A percentile compares a stretch with the other conserved stretches of the same genome.
phyloP scores from a whole-genome alignment of 1,139 yeast genomes.

The Zygosaccharomyces pseudobailii region DNA sequence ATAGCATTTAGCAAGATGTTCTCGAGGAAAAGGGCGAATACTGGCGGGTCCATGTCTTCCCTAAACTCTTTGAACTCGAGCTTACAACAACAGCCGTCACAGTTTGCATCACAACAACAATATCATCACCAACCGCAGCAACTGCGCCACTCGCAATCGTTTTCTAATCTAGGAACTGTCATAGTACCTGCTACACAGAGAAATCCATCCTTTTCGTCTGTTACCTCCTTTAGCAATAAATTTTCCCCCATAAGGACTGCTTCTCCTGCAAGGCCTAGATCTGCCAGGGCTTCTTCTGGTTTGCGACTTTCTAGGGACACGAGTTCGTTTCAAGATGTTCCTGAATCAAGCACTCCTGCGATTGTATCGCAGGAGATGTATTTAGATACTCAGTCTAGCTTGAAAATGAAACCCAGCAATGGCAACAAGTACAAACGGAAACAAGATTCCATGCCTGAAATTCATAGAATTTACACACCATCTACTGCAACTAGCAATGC shows the following conservation, averaged over 20 bases:
- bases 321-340: slow-evolving; percentile 7
- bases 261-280: slow-evolving; percentile 32
- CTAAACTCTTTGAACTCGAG: slow-evolving; percentile 14
- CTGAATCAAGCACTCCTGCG: slow-evolving; percentile 2
- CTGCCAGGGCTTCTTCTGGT: slow-evolving; percentile 23
- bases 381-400: not conserved
- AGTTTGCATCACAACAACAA: not conserved
- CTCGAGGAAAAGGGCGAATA: slow-evolving; percentile 31
- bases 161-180: slow-evolving; percentile 4
- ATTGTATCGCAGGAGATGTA: not conserved
- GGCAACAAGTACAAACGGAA: slow-evolving; percentile 10
- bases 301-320: slow-evolving; percentile 27
- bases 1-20: slow-evolving; percentile 35
- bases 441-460: slow-evolving; percentile 26
- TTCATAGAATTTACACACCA: slow-evolving; percentile 14
- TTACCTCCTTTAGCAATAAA: slow-evolving; percentile 23
- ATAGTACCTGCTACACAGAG: slow-evolving; percentile 17
- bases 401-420: not conserved
- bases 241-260: slow-evolving; percentile 30
- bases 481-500: slow-evolving; percentile 10
- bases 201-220: slow-evolving; percentile 24
- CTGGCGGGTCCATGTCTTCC: slow-evolving; percentile 31
- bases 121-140: slow-evolving; percentile 5
- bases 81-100: slow-evolving; percentile 3
- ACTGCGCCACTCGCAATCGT: slow-evolving; percentile 4